These are phyloP conservation scores for Aphanomyces euteiches DNA, from an alignment of 352 stramenopile species.

Conservation along the genomic window DNA sequence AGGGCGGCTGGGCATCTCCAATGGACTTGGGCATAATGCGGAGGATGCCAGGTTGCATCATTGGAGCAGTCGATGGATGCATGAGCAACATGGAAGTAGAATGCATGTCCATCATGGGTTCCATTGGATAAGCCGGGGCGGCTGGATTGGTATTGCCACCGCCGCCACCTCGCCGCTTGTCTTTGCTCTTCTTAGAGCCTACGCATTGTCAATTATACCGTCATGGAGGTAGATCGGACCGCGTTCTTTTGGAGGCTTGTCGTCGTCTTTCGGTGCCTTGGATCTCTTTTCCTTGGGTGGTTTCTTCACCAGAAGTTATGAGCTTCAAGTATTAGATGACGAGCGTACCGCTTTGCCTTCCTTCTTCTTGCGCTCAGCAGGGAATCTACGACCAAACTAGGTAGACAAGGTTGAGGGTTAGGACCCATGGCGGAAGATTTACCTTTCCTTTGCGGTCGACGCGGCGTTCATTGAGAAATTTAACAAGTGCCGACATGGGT, in stretches of 20 bases:
- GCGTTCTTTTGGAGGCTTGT: neutral
- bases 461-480: slow-evolving; percentile 80
- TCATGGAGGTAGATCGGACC: neutral
- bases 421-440: neutral
- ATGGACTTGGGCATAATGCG: slow-evolving; percentile 29
- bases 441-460: slow-evolving; percentile 58
- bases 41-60: slow-evolving; percentile 25
- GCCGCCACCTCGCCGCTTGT: neutral
- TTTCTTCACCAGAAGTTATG: slow-evolving; percentile 32
- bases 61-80: neutral
- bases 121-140: neutral
- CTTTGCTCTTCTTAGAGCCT: slow-evolving; percentile 3
- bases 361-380: slow-evolving; percentile 24
- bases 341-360: slow-evolving; percentile 43
- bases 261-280: neutral
- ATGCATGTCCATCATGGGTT: neutral
- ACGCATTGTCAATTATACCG: neutral
- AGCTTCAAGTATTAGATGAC: slow-evolving; percentile 33
- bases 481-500: slow-evolving; percentile 65
- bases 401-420: neutral
- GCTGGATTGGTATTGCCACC: neutral
- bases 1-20: neutral
- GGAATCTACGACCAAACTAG: slow-evolving; percentile 26
- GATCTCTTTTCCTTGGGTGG: slow-evolving; percentile 40
- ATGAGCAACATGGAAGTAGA: too few species aligned